A percentile compares a stretch with the other conserved stretches of the same genome.
Conservation (phyloP, 345 rosid species). For the Moringa oleifera region DNA sequence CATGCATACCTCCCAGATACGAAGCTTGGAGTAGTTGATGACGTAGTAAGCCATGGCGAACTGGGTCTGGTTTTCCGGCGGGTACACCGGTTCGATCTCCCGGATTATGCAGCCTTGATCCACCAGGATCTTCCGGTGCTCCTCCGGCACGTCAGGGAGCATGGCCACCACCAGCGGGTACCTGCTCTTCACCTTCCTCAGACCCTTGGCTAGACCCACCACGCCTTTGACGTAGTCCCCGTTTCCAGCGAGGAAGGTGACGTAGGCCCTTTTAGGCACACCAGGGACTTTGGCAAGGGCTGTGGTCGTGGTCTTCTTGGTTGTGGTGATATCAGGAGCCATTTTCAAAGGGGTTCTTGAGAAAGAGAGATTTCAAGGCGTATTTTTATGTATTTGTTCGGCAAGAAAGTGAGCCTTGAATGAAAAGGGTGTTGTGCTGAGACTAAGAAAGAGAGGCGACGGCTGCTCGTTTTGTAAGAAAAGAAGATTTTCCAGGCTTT, state of each 20-base stretch:
- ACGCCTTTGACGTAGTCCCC: constrained; percentile 74
- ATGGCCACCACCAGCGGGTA: constrained; percentile 64
- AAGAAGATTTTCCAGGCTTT: no score
- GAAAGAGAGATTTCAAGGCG: no score
- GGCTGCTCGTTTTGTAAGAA: no score
- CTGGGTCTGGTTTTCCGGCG: constrained; percentile 64
- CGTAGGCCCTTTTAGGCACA: constrained; percentile 27
- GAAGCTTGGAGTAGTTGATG: constrained; percentile 73
- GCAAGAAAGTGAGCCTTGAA: no score
- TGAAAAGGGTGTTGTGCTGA: no score
- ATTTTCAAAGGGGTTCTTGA: constrained; percentile 12
- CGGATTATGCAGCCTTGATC: constrained; percentile 51
- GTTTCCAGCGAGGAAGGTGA: constrained; percentile 65
- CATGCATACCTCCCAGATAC: constrained; percentile 62
- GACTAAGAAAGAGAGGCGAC: no score
- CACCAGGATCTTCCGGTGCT: constrained; percentile 45
- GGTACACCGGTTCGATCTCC: constrained; percentile 54
- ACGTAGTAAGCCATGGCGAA: constrained; percentile 78
- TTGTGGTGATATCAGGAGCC: constrained; percentile 25
- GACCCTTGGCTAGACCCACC: constrained; percentile 67
- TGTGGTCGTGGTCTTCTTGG: constrained; percentile 6
- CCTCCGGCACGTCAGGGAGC: constrained; percentile 61
- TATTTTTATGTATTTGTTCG: no score
- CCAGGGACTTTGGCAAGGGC: constrained; percentile 5
- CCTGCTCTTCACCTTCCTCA: constrained; percentile 44